phyloP scores from a whole-genome alignment of 1,139 yeast species.

The Scheffersomyces titani region DNA sequence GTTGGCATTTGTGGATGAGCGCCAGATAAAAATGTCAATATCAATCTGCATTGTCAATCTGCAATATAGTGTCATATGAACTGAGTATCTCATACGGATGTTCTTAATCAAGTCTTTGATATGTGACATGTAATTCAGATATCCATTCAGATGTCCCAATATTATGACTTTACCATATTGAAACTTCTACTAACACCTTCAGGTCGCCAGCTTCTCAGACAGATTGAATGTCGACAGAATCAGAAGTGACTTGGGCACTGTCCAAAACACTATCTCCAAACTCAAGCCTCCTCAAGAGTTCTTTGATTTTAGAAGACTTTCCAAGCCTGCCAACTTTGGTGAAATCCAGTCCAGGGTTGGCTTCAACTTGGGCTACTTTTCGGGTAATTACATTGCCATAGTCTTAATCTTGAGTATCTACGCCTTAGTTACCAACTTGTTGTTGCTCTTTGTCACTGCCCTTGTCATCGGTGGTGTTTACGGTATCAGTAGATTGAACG shows the following conservation, averaged over 20 bases:
- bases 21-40: not conserved
- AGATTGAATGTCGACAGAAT: conserved; percentile 24
- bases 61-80: not conserved
- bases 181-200: conserved; percentile 9
- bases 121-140: not conserved
- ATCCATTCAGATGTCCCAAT: not conserved
- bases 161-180: not conserved
- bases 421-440: conserved; percentile 74
- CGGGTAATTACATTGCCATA: conserved; percentile 81
- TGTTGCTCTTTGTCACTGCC: conserved; percentile 78
- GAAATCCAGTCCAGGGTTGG: conserved; percentile 88
- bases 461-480: conserved; percentile 69
- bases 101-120: conserved; percentile 1
- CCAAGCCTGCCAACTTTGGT: conserved; percentile 86
- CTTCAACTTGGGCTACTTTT: conserved; percentile 83
- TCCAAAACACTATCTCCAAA: conserved; percentile 66
- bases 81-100: conserved; percentile 2
- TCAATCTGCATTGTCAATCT: not conserved
- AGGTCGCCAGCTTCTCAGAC: conserved; percentile 18
- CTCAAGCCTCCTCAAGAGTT: conserved; percentile 91
- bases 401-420: conserved; percentile 62
- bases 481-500: conserved; percentile 77
- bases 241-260: conserved; percentile 21
- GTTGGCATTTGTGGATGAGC: not conserved
- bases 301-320: conserved; percentile 84